Base-by-base conservation (phyloP, 148 eudicot genomes). In the Fallopia convolvulus region DNA sequence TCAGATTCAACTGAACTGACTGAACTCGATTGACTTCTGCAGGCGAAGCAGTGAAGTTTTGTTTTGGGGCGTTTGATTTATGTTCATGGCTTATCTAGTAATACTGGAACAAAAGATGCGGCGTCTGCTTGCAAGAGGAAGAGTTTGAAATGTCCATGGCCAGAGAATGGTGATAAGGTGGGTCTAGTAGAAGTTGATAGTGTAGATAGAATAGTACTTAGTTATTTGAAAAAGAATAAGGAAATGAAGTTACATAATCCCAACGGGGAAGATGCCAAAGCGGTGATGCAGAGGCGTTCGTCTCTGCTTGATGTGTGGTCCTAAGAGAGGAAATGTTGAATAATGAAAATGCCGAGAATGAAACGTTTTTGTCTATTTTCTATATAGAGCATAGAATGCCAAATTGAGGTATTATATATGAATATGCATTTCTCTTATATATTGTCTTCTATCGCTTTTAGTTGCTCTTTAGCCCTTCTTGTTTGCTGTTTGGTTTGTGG, bases 121-220 rank as follows among this genome's bases (percentile, higher is more conserved):
- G 55, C 15, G 55, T 2, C 55, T 11, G 70, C 9, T 26, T 9
- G 40, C 36, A 58, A 32, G n/a, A 7, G n/a, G 17, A 30, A 11
- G 40, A 12, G 17, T 26, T 3, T 30, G 6, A 3, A 30, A 30
- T 12, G 39, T 9, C 17, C 39, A 30, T 26, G 70, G 70, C 70
- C 70, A 66, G 42, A 23, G 42, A 8, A 66, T 12, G 71, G 8
- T 66, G 71, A 66, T 66, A 66, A 66, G 71, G 71, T 66, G 42
- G 70, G 71, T 66, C 42, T 14, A 32, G 71, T 14, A 60, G 32
- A 3, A 30, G 18, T 10, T 66, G 71, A 32, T 13, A 6, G n/a
- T 32, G 71, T 66, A 66, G 18, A 66, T 66, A 66, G 17, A 66
- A 13, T 66, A 32, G 42, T 33, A 11, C 1, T 8, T 66, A 33